Evolutionary conservation across 768 basidiomycete genomes (phyloP), one percentile per base, ranked within the genome.

Genomic region (Mycena chlorophos): DNA sequence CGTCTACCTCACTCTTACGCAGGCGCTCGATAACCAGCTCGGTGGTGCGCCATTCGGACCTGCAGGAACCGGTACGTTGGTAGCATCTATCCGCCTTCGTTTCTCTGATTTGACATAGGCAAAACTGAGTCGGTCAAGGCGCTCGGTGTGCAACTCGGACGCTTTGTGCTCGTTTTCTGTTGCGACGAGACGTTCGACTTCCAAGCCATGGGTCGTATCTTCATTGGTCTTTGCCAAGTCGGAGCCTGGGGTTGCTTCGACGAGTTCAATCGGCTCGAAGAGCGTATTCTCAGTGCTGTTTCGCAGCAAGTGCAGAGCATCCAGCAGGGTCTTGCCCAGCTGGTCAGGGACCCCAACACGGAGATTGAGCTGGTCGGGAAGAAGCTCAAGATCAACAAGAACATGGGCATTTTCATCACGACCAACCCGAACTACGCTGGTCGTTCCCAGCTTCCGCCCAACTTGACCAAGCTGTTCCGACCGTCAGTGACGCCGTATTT

Each of bases 101-200:
- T 51, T 53, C 55, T 50, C 51, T 57, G 23, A 56, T 57, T 13
- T 56, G 52, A 55, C 39, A 40, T 63, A 93, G 94, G 95, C 27
- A 99, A 99, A 77, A 99, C 97, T 0, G 97, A 99, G 73, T 98
- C 97, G 1, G 97, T 99, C 68, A 99, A 99, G 72, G 95, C 97
- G 2, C 85, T 99, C 20, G 97, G 97, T 48, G 93, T 98, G 2
- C 95, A 97, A 65, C 85, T 99, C 4, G 97, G 97, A 37, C 87
- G 97, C 31, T 99, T 99, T 66, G 97, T 99, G n/a, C 80, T 99
- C 46, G 97, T 99, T n/a, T 99, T 99, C 76, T 98, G 97, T 69
- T 99, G 97, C 67, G 97, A 99, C 71, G 97, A 99, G 71, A 97
- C 92, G 0, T 98, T 99, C 72, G 97, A 99, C 72, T 98, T 98